Conservation (phyloP, 768 basidiomycete genomes). For the Dioszegia crocea region DNA sequence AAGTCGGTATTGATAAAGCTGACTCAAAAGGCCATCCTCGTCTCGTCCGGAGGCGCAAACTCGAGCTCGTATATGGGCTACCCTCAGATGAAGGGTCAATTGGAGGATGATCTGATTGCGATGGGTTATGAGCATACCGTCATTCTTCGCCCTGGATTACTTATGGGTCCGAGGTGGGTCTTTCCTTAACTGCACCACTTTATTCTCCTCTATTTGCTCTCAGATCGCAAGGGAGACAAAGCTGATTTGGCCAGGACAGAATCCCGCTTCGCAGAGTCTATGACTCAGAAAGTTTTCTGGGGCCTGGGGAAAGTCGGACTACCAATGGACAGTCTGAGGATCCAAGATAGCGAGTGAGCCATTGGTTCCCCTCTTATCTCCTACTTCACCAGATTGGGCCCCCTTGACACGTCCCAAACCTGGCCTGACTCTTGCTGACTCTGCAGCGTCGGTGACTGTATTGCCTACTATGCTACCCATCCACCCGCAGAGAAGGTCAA, state of each 20-base stretch:
- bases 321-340: slow-evolving; percentile 17
- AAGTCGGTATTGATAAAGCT: not conserved
- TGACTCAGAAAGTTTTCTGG: slow-evolving; percentile 23
- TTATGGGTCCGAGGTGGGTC: slow-evolving; percentile 37
- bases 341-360: slow-evolving; percentile 35
- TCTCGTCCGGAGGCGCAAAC: slow-evolving; percentile 31
- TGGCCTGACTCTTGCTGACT: not conserved
- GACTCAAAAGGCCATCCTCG: slow-evolving; percentile 38
- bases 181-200: not conserved
- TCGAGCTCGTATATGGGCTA: slow-evolving; percentile 30
- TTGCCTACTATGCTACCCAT: slow-evolving; percentile 36
- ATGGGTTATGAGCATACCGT: slow-evolving; percentile 33
- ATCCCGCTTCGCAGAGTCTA: slow-evolving; percentile 19
- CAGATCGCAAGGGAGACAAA: no score
- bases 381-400: not conserved
- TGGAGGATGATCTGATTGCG: slow-evolving; percentile 40
- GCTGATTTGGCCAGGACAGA: not conserved
- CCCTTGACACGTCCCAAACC: not conserved
- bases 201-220: not conserved
- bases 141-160: slow-evolving; percentile 43
- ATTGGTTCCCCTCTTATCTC: not conserved
- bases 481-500: slow-evolving; percentile 28
- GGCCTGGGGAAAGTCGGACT: slow-evolving; percentile 29
- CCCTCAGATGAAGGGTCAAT: slow-evolving; percentile 38
- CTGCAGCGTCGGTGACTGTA: slow-evolving; percentile 37